Base-by-base conservation (phyloP, 371 early-diverging fungal species). In the Syncephalis plumigaleata region DNA sequence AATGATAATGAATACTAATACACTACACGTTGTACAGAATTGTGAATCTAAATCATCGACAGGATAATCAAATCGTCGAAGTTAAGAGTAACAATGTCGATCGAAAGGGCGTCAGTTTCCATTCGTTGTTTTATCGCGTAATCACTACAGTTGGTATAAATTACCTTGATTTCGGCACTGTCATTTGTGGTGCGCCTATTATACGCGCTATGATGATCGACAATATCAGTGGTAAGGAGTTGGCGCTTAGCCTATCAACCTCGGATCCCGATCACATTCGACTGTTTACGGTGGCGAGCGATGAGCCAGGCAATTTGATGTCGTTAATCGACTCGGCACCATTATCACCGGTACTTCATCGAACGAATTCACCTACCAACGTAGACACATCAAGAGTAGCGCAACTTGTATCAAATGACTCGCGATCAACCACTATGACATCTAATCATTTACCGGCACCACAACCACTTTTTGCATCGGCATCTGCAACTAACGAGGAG, bases 21-120 rank as follows among this genome's bases (percentile, higher is more conserved):
- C 11, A 11, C 4, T 31, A 7, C 4, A 31, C 31, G 4, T 31
- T 31, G 11, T 31, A 31, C 11, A 31, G 31, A 0, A 72, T 96
- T 15, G 83, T 85, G 50, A 97, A 97, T 57, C 64, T 81, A 42
- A 66, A 82, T 37, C 93, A 94, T 58, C 73, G 81, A 3, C 79
- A 82, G 46, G 88, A 95, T 57, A 88, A 91, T 62, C 84, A 84
- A 55, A 82, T 83, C 36, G 75, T 97, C 20, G 87, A 91, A 47
- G 89, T 97, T 8, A 73, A 76, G 38, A 87, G 92, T 44, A 88
- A 78, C 16, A 93, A 97, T 55, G 84, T 96, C 42, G 98, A 97
- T 67, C 85, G 85, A 52, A 84, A 92, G 51, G 71, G 91, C 11
- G 87, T 97, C 36, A 91, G 95, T 0, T 95, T 89, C 57, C 98